A percentile compares a stretch with the other conserved stretches of the same genome.
Evolutionary conservation across 495 filamentous ascomycete species (phyloP).

Genomic region (Penicillium cataractarum): DNA sequence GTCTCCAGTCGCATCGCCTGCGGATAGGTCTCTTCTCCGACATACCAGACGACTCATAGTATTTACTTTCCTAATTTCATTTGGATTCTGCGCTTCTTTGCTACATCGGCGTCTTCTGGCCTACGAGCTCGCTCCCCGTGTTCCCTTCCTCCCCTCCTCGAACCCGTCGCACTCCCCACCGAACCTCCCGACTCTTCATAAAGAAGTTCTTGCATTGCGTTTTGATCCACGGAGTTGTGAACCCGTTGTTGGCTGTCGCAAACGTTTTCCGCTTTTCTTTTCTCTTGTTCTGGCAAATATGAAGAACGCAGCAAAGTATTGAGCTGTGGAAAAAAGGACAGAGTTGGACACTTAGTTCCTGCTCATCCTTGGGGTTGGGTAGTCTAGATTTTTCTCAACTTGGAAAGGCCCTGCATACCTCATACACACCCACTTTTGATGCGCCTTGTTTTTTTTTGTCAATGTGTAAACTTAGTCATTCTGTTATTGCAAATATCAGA

Average conservation of each 20-base stretch:
- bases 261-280: conserved; percentile 17
- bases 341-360: conserved; percentile 17
- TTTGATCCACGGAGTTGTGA: conserved; percentile 25
- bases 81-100: conserved; percentile 20
- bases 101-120: conserved; percentile 29
- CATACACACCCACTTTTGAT: neutral
- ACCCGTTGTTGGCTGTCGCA: conserved; percentile 27
- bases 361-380: conserved; percentile 18
- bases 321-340: conserved; percentile 11
- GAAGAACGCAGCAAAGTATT: conserved; percentile 21
- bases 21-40: conserved; percentile 54
- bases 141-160: conserved; percentile 18
- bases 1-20: conserved; percentile 49
- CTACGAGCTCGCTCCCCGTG: conserved; percentile 21
- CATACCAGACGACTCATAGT: conserved; percentile 47
- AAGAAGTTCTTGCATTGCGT: conserved; percentile 34
- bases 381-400: conserved; percentile 27
- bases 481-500: conserved; percentile 2
- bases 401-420: conserved; percentile 25
- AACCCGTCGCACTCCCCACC: neutral
- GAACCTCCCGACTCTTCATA: conserved; percentile 16
- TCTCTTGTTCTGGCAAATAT: conserved; percentile 28
- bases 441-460: neutral
- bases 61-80: conserved; percentile 22
- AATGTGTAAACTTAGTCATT: neutral